These are phyloP conservation scores for Xanthoconium purpureum DNA, from an alignment of 768 basidiomycete genomes.

Conservation along the genomic window DNA sequence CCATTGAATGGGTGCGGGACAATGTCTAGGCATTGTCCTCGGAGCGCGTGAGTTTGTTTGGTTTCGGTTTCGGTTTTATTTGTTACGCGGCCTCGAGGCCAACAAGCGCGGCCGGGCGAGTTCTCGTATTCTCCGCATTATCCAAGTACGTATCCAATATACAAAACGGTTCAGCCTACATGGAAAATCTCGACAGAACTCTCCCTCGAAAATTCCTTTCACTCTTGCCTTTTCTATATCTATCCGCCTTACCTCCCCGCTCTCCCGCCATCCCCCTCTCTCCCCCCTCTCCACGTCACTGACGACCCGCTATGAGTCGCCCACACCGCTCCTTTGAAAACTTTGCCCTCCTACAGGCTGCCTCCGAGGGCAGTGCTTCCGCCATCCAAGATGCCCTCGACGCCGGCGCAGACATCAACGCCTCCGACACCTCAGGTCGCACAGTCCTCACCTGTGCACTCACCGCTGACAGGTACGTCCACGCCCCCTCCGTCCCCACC, in stretches of 20 bases:
- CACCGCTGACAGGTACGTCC: constrained; percentile 64
- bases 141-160: constrained; percentile 21
- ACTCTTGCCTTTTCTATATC: constrained; percentile 16
- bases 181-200: constrained; percentile 22
- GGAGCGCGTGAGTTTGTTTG: background rate
- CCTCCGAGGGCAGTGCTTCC: constrained; percentile 52
- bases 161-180: constrained; percentile 13
- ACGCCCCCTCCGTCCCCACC: background rate
- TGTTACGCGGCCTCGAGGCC: constrained; percentile 31
- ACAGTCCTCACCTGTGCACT: constrained; percentile 67
- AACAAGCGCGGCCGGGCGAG: constrained; percentile 1
- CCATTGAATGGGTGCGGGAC: too few species aligned
- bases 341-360: constrained; percentile 50
- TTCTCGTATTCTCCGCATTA: constrained; percentile 25
- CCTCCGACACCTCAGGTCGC: constrained; percentile 56
- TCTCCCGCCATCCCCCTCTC: background rate
- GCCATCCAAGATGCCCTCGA: constrained; percentile 53
- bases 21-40: constrained; percentile 16
- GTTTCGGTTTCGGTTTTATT: background rate
- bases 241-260: constrained; percentile 11
- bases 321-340: constrained; percentile 40
- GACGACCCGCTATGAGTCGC: constrained; percentile 37
- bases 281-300: constrained; percentile 19
- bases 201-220: background rate
- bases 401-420: constrained; percentile 67